These are phyloP conservation scores for Tolypocladium cylindrosporum DNA, from an alignment of 2,329 filamentous ascomycete genomes.

Conservation along the genomic window DNA sequence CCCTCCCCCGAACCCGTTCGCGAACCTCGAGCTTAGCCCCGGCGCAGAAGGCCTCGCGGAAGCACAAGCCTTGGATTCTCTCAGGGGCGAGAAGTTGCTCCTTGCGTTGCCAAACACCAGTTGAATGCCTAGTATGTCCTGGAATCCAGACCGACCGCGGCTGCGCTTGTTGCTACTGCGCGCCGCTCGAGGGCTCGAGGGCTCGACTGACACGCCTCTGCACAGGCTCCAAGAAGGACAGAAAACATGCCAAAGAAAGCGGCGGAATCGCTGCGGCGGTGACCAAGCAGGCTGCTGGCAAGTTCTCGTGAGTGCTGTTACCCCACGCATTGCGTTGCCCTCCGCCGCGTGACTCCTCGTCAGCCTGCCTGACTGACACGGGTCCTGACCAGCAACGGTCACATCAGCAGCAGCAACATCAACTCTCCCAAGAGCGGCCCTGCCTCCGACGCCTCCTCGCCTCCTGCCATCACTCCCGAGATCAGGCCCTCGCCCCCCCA, in stretches of 20 bases:
- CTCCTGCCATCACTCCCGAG: constrained; percentile 34
- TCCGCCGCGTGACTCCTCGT: constrained; percentile 17
- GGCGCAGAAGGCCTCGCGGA: neutral
- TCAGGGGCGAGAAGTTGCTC: neutral
- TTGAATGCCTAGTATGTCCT: neutral
- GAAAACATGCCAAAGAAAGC: constrained; percentile 44
- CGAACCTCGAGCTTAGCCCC: neutral
- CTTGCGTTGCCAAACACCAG: neutral
- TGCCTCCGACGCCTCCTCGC: constrained; percentile 32
- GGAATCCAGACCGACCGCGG: neutral
- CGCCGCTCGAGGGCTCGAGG: constrained; percentile 6
- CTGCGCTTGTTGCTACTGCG: constrained; percentile 3
- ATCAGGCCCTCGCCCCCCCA: constrained; percentile 30
- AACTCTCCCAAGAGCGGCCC: constrained; percentile 24
- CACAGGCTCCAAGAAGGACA: constrained; percentile 38
- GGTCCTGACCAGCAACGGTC: constrained; percentile 6
- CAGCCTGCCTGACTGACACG: constrained; percentile 12
- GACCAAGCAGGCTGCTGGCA: constrained; percentile 41
- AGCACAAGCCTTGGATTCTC: neutral
- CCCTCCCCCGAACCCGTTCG: constrained; percentile 7
- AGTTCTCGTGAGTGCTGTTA: constrained; percentile 35
- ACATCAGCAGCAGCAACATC: constrained; percentile 17
- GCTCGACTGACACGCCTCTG: constrained; percentile 14
- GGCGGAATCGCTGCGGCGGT: constrained; percentile 43
- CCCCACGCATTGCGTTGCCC: neutral